phyloP scores from a whole-genome alignment of 345 rosid genomes.

The Moringa oleifera region DNA sequence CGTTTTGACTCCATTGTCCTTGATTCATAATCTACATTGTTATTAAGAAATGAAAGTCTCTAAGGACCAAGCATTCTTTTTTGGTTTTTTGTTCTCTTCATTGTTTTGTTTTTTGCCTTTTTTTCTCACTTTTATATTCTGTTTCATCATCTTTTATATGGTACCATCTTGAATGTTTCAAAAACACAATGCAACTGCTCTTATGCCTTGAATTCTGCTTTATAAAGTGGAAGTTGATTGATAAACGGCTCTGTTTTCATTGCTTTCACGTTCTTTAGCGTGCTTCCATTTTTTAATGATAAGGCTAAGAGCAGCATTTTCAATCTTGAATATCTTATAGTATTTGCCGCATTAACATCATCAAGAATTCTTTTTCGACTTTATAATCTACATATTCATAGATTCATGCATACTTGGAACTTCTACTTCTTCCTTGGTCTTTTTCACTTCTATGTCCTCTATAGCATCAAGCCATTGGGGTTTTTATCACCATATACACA shows the following conservation, averaged over 20 bases:
- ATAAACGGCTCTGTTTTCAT: conserved; percentile 22
- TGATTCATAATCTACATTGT: conserved; percentile 45
- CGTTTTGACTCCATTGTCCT: too few relatives aligned
- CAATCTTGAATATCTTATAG: conserved; percentile 31
- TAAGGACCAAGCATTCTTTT: conserved; percentile 64
- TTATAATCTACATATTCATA: conserved; percentile 76
- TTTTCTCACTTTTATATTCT: conserved; percentile 25
- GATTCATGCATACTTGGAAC: conserved; percentile 28
- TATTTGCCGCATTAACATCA: conserved; percentile 13
- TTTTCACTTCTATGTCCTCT: conserved; percentile 35
- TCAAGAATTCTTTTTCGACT: conserved; percentile 54
- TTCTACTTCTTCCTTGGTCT: conserved; percentile 31
- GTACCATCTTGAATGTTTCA: conserved; percentile 75
- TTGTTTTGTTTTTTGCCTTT: conserved; percentile 19
- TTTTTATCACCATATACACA: conserved; percentile 48
- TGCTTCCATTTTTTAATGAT: conserved; percentile 75
- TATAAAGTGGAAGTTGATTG: conserved; percentile 31
- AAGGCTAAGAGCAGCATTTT: conserved; percentile 58
- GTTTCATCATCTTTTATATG: conserved; percentile 40
- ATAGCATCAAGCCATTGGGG: conserved; percentile 98
- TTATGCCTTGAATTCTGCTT: conserved; percentile 53
- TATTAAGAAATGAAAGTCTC: conserved; percentile 64
- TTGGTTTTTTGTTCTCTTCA: conserved; percentile 45
- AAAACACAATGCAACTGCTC: conserved; percentile 86
- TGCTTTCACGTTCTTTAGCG: conserved; percentile 30